Conservation (phyloP, 2,329 filamentous ascomycete genomes). For the Talaromyces sp. region DNA sequence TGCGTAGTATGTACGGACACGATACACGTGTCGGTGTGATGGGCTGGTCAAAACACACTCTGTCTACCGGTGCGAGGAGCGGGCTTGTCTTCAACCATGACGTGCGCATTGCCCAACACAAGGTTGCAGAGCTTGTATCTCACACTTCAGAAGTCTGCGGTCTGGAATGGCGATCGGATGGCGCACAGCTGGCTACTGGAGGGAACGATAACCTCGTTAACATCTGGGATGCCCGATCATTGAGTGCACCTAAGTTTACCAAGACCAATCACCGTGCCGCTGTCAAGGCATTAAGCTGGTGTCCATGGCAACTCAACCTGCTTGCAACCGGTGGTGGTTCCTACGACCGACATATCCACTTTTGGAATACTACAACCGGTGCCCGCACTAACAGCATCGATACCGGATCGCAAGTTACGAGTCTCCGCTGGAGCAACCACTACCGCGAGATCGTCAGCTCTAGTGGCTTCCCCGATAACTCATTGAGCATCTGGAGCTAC, state of each 20-base stretch:
- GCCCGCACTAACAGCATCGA: conserved; percentile 99
- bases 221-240: conserved; percentile 95
- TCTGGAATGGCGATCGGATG: conserved; percentile 94
- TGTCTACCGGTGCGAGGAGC: conserved; percentile 90
- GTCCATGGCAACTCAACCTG: conserved; percentile 97
- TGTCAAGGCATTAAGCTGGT: conserved; percentile 97
- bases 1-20: conserved; percentile 97
- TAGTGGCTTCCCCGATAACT: conserved; percentile 98
- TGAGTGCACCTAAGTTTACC: conserved; percentile 94
- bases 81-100: conserved; percentile 98
- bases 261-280: conserved; percentile 99
- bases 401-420: conserved; percentile 95
- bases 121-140: conserved; percentile 92
- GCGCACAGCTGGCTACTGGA: conserved; percentile 92
- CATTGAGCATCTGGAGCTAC: conserved; percentile 98
- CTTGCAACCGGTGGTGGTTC: conserved; percentile 94
- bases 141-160: conserved; percentile 98
- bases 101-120: conserved; percentile 95
- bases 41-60: conserved; percentile 98
- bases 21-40: conserved; percentile 95
- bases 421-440: conserved; percentile 89
- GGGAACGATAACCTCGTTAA: conserved; percentile 98
- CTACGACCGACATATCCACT: conserved; percentile 97
- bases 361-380: conserved; percentile 99
- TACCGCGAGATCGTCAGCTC: conserved; percentile 98